A percentile compares a stretch with the other conserved stretches of the same genome.
These are phyloP conservation scores for Trichoderma afroharzianum DNA, from an alignment of 2,329 filamentous ascomycete genomes.

Conservation along the genomic window DNA sequence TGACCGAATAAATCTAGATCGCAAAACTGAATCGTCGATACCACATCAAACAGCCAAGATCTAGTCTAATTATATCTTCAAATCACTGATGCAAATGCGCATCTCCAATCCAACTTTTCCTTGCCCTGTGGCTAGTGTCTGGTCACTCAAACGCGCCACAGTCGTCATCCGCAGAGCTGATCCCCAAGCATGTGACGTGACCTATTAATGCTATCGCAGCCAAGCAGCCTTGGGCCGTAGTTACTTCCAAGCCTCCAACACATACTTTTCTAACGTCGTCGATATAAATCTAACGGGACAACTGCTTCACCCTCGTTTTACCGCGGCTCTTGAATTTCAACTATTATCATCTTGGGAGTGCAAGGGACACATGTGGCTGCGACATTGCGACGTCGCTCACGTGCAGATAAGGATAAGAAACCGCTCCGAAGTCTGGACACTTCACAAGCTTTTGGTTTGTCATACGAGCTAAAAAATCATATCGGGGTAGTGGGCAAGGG, in stretches of 20 bases:
- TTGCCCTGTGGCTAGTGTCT: conserved; percentile 8
- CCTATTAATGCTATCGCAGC: neutral
- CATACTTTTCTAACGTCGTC: neutral
- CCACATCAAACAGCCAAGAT: neutral
- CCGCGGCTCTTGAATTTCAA: neutral
- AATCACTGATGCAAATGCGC: neutral
- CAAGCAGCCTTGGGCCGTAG: neutral
- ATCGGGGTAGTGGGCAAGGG: conserved; percentile 7
- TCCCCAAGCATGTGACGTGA: conserved; percentile 15
- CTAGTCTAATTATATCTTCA: neutral
- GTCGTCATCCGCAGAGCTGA: conserved; percentile 7
- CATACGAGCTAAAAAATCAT: conserved; percentile 14
- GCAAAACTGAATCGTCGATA: neutral
- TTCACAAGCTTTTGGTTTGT: conserved; percentile 14
- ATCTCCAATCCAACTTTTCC: neutral
- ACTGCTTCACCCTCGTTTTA: neutral
- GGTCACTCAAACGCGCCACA: conserved; percentile 6
- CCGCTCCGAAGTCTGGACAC: conserved; percentile 7
- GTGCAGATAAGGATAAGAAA: conserved; percentile 16
- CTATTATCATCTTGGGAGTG: neutral
- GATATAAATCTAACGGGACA: neutral
- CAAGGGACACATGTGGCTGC: neutral
- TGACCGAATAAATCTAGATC: neutral
- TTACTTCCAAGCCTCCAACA: neutral
- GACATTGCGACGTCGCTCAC: neutral